Conservation (phyloP, 2,329 filamentous ascomycete genomes). For the Colletotrichum tofieldiae region DNA sequence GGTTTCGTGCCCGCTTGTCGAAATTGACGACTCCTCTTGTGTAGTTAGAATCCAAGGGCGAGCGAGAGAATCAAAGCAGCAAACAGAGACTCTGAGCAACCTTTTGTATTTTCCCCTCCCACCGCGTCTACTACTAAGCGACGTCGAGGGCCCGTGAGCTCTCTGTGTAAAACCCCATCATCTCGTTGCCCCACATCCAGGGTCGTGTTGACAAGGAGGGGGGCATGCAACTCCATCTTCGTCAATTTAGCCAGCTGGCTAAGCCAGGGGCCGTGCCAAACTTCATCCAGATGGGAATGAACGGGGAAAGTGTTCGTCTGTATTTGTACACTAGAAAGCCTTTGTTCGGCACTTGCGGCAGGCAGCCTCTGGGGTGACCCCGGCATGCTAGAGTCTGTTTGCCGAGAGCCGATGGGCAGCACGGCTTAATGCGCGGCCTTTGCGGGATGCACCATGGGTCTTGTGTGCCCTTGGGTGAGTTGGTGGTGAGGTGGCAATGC, state of each 20-base stretch:
- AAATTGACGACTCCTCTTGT: neutral
- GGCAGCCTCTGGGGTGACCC: slow-evolving; percentile 4
- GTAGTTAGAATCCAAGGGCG: neutral
- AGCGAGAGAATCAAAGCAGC: neutral
- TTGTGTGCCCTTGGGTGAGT: slow-evolving; percentile 1
- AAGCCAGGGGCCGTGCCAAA: neutral
- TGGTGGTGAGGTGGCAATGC: neutral
- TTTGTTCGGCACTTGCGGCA: slow-evolving; percentile 28
- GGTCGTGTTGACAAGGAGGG: slow-evolving; percentile 22
- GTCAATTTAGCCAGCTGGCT: slow-evolving; percentile 32
- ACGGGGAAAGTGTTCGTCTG: neutral
- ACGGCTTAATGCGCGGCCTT: neutral
- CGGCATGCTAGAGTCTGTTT: slow-evolving; percentile 12
- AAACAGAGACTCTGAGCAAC: neutral
- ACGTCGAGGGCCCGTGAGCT: neutral
- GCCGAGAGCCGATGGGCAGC: slow-evolving; percentile 18
- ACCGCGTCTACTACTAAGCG: neutral
- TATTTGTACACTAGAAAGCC: slow-evolving; percentile 3
- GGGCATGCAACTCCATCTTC: neutral
- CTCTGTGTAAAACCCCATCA: slow-evolving; percentile 31
- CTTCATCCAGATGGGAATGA: slow-evolving; percentile 13
- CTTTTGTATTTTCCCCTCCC: slow-evolving; percentile 26
- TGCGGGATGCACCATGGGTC: neutral
- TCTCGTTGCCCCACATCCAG: slow-evolving; percentile 28
- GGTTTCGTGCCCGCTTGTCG: neutral